Evolutionary conservation across 495 filamentous ascomycete genomes (phyloP), one percentile per base, ranked within the genome.

Genomic region (Copromyces sp.): DNA sequence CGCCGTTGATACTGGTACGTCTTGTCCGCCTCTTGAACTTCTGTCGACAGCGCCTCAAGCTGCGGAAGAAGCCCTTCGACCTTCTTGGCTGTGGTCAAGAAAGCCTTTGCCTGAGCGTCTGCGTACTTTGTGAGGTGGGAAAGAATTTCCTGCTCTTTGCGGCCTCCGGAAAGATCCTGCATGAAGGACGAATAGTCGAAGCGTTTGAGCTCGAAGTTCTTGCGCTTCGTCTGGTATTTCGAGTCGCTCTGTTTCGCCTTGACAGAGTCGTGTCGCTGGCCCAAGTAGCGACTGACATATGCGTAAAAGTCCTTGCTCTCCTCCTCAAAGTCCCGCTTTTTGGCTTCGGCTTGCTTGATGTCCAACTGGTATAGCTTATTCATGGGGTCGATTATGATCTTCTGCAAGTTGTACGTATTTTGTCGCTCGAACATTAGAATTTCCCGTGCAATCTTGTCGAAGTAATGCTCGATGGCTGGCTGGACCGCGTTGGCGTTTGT

Each of bases 151-250:
- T 98, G 95, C 75, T 99, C 96, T 78, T 98, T 98, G 73, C 95
- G 92, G 39, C 95, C 95, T 35, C 95, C 95, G 76, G 98, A 95
- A 12, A 99, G 86, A 83, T 99, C 95, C 73, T 98, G 94, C 94
- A 99, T 97, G 79, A 98, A 99, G 12, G 94, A 97, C 20, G 94
- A 98, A 81, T 99, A 99, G 82, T 99, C 95, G 73, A 99, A 99
- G 11, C 96, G 91, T 82, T 94, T 98, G 45, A 99, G 84, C 82
- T 99, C 95, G 75, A 98, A 99, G 73, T 93, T 97, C 44, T 91
- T 90, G 69, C 95, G 90, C 79, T 97, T 98, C 3, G 87, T 89
- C 80, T 99, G 95, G 80, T 99, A 99, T 76, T 99, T 99, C 29
- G 91, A 90, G 77, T 99, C 95, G 78, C 93, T 97, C 75, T 99